These are phyloP conservation scores for Beta macrorhiza DNA, from an alignment of 179 eudicot genomes.

Conservation along the genomic window DNA sequence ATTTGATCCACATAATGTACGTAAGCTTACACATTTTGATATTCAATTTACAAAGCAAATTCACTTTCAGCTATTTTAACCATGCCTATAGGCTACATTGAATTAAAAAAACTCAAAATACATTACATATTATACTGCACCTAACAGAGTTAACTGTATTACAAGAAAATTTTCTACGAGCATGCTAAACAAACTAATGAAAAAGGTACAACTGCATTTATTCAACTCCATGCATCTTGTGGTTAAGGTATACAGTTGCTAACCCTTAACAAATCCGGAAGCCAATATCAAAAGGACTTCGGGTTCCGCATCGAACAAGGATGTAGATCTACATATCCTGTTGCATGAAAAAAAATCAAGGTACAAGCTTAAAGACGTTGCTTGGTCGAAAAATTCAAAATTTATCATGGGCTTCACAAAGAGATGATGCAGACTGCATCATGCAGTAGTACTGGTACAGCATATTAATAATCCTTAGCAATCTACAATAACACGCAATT, in stretches of 20 bases:
- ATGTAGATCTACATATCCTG: neutral
- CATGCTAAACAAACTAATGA: neutral
- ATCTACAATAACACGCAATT: neutral
- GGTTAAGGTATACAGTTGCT: neutral
- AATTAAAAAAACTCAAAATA: too few relatives aligned
- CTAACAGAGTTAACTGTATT: neutral
- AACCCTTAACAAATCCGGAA: neutral
- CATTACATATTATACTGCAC: neutral
- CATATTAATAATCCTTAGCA: neutral
- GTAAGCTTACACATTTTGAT: too few relatives aligned
- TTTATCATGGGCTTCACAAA: neutral
- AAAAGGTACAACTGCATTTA: neutral
- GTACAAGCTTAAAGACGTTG: neutral
- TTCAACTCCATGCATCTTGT: neutral
- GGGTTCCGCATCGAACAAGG: neutral
- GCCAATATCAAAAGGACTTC: neutral
- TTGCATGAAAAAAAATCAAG: neutral
- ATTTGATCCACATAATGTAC: too few relatives aligned
- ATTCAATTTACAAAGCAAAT: too few relatives aligned
- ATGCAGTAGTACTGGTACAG: neutral
- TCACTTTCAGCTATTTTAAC: too few relatives aligned
- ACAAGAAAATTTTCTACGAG: neutral
- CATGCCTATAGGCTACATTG: too few relatives aligned
- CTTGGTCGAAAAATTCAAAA: neutral
- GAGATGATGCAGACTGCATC: neutral